Conservation (phyloP, 352 stramenopile genomes). For the Phytopythium kandeliae region DNA sequence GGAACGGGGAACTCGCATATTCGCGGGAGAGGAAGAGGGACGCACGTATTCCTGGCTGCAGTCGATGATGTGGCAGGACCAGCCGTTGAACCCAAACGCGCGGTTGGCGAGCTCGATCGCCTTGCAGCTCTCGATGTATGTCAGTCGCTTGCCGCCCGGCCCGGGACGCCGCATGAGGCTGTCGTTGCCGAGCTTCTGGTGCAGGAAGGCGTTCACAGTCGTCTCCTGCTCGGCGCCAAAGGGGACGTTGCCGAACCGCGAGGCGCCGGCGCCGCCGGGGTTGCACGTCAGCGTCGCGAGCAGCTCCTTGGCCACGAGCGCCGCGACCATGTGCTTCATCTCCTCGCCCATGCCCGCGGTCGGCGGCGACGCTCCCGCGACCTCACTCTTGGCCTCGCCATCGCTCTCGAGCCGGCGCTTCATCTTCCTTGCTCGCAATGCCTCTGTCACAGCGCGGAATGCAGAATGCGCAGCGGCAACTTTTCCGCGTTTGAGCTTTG, state of each 20-base stretch:
- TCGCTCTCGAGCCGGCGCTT: slow-evolving; percentile 31
- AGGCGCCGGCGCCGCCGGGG: not conserved
- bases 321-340: slow-evolving; percentile 33
- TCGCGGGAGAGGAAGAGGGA: too few relatives aligned
- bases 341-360: slow-evolving; percentile 15
- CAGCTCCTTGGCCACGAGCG: slow-evolving; percentile 16
- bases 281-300: not conserved
- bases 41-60: slow-evolving; percentile 85
- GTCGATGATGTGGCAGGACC: slow-evolving; percentile 77
- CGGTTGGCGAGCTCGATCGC: slow-evolving; percentile 85
- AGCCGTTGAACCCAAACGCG: slow-evolving; percentile 87
- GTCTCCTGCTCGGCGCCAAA: slow-evolving; percentile 47
- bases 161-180: slow-evolving; percentile 59
- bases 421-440: slow-evolving; percentile 13
- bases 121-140: slow-evolving; percentile 88
- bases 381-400: slow-evolving; percentile 10
- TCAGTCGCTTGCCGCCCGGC: slow-evolving; percentile 66
- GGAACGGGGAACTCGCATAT: too few relatives aligned
- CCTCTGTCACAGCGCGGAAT: not conserved
- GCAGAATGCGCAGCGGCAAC: slow-evolving; percentile 6
- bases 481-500: slow-evolving; percentile 1
- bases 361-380: not conserved
- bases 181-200: slow-evolving; percentile 80
- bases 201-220: slow-evolving; percentile 63
- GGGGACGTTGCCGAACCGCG: slow-evolving; percentile 52